phyloP scores from a whole-genome alignment of 306 rosid species.

The Castanea sativa region DNA sequence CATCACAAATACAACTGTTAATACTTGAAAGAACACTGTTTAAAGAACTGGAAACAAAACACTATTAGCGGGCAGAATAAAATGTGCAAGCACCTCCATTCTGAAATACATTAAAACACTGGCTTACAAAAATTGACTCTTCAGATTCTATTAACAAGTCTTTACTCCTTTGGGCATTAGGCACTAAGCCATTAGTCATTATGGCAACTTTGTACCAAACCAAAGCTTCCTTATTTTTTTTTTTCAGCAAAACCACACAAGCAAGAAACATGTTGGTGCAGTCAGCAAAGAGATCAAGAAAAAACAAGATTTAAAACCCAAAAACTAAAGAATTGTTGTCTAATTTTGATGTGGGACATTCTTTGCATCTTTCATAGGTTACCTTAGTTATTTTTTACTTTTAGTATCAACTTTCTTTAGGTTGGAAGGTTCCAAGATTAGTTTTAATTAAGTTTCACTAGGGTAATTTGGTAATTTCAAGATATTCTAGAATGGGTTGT shows the following conservation, averaged over 20 bases:
- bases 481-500: too few species aligned
- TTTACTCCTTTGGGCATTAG: not conserved
- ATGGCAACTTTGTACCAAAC: not conserved
- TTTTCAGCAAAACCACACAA: not conserved
- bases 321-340: too few species aligned
- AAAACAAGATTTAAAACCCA: too few species aligned
- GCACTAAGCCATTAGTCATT: not conserved
- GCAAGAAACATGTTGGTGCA: not conserved
- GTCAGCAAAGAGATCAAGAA: too few species aligned
- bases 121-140: not conserved
- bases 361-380: too few species aligned
- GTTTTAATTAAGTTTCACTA: too few species aligned
- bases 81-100: not conserved
- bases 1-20: conserved; percentile 38
- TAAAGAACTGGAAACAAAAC: conserved; percentile 2
- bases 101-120: not conserved
- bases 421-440: too few species aligned
- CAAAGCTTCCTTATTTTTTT: not conserved
- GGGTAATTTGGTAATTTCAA: too few species aligned
- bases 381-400: too few species aligned
- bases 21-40: conserved; percentile 19
- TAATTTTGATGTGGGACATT: too few species aligned
- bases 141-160: not conserved
- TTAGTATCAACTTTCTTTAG: too few species aligned
- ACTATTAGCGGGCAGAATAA: not conserved